Evolutionary conservation across 2,329 filamentous ascomycete species (phyloP), one percentile per base, ranked within the genome.

Genomic region (Calonectria henricotiae): DNA sequence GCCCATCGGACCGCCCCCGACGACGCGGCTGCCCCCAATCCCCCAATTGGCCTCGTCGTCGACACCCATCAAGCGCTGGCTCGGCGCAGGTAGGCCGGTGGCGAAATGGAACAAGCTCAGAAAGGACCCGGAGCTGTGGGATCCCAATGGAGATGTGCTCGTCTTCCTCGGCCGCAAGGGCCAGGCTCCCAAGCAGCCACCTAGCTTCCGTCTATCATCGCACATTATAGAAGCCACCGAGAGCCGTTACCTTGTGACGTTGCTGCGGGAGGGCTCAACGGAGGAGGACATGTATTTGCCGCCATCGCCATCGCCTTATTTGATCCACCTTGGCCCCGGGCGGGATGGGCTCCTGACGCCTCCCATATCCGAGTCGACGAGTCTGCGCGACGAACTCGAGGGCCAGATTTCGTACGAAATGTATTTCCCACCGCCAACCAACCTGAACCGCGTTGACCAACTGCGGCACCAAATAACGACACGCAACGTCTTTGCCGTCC

Each of bases 401-500:
- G 88, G 87, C 2, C 86, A 88, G 73, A 87, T 90, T 49, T 88
- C 86, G 2, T 90, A 90, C 69, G 87, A 91, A 76, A 88, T 93
- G 79, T 90, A 88, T 81, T 91, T 93, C 70, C 86, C 90, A 0
- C 85, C 89, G 0, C 90, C 90, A 0, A 73, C 84, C 1, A 85
- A 87, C 43, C 75, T 87, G 44, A 85, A 77, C 74, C 86, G 80
- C 76, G 80, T 80, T 20, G 87, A 86, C 47, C 86, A 86, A 65
- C 84, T 87, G 1, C 84, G 89, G 1, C 86, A 92, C 72, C 89
- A 91, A 73, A 85, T 93, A 55, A 91, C 91, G 0, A 91, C 91
- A 0, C 88, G 92, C 23, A 94, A 93, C 75, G 88, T 93, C 51
- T 90, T 94, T 74, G 91, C 91, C 0, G 81, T 93, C 39, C 80